These are phyloP conservation scores for Leptomonas pyrrhocoris DNA, from an alignment of 208 protist species.

Conservation along the genomic window DNA sequence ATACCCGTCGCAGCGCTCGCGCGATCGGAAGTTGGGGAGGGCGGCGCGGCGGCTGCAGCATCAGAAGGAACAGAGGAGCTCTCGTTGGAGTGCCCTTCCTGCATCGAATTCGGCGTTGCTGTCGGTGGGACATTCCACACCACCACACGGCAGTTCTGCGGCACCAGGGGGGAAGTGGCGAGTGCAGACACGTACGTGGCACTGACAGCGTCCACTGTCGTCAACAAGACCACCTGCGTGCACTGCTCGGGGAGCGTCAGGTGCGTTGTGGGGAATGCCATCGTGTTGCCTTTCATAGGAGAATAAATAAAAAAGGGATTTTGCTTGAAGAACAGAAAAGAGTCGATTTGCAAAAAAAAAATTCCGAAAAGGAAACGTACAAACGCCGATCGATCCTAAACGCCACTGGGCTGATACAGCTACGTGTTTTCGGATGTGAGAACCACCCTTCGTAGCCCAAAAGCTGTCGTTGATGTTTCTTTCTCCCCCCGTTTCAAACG, in stretches of 20 bases:
- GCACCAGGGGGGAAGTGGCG: conserved; percentile 25
- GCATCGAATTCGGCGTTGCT: neutral
- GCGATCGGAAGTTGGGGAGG: neutral
- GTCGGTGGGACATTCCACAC: conserved; percentile 2
- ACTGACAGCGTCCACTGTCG: conserved; percentile 16
- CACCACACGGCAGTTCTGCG: conserved; percentile 20
- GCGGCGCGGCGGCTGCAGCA: neutral
- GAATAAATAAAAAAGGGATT: conserved; percentile 1
- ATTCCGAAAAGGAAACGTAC: too few relatives aligned
- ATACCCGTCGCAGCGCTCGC: neutral
- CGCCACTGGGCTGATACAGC: too few relatives aligned
- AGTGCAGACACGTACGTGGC: conserved; percentile 24
- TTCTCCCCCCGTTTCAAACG: too few relatives aligned
- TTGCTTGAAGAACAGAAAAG: conserved; percentile 15
- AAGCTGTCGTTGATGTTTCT: too few relatives aligned
- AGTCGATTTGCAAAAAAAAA: neutral
- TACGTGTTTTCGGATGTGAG: too few relatives aligned
- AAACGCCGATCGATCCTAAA: too few relatives aligned
- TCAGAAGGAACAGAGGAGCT: neutral
- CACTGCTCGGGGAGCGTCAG: conserved; percentile 23
- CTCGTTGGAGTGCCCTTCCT: neutral
- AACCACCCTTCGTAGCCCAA: too few relatives aligned
- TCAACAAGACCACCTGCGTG: conserved; percentile 28
- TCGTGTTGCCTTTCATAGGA: neutral
- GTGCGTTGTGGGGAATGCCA: conserved; percentile 5